These are phyloP conservation scores for Xylaria sp. DNA, from an alignment of 2,329 filamentous ascomycete genomes.

Conservation along the genomic window DNA sequence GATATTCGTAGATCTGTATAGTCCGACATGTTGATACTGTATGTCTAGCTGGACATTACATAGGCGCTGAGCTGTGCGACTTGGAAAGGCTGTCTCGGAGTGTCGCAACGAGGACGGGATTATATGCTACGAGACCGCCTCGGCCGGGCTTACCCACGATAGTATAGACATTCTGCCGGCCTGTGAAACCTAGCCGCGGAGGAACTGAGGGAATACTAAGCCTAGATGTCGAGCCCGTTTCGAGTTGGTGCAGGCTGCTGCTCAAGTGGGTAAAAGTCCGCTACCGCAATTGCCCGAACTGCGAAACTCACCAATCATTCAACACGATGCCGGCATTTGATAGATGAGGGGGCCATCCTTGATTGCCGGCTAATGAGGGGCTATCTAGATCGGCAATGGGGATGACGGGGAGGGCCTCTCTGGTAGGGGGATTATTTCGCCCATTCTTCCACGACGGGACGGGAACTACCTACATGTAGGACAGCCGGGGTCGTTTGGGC, in stretches of 20 bases:
- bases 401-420: conserved; percentile 15
- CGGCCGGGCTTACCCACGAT: not conserved
- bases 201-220: conserved; percentile 12
- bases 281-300: no score
- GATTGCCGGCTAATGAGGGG: conserved; percentile 36
- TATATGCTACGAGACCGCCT: conserved; percentile 8
- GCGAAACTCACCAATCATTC: no score
- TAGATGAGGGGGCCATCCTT: conserved; percentile 21
- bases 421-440: conserved; percentile 32
- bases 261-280: no score
- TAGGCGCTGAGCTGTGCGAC: conserved; percentile 1
- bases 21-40: conserved; percentile 33
- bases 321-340: no score
- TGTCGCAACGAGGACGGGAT: not conserved
- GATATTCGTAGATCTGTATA: conserved; percentile 44
- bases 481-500: no score
- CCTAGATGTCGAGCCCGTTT: conserved; percentile 10
- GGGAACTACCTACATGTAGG: no score
- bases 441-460: conserved; percentile 7
- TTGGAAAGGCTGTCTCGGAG: conserved; percentile 11
- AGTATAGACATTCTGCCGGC: conserved; percentile 19
- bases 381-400: conserved; percentile 27
- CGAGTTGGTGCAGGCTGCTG: no score
- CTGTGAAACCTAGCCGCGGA: conserved; percentile 20
- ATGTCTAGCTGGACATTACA: conserved; percentile 6